Conservation (phyloP, 1,284 basidiomycete species). For the Cutaneotrichosporon cavernicola region DNA sequence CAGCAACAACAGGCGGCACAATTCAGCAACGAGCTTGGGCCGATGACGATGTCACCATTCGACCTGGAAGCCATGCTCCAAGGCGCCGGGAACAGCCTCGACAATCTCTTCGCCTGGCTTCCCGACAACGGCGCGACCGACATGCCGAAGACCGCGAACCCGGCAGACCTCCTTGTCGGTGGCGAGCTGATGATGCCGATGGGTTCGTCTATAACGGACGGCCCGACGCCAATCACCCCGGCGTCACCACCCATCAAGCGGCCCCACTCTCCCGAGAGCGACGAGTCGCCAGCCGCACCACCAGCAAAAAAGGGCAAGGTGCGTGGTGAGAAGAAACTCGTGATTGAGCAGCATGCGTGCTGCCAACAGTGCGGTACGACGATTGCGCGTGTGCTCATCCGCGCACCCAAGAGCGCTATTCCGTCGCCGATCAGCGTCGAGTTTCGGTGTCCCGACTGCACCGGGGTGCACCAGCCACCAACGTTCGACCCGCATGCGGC, state of each 20-base stretch:
- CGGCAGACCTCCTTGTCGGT: slow-evolving; percentile 18
- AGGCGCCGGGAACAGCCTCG: slow-evolving; percentile 23
- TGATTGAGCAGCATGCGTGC: slow-evolving; percentile 35
- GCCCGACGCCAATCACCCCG: slow-evolving; percentile 13
- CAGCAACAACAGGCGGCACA: slow-evolving; percentile 2
- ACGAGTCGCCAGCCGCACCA: slow-evolving; percentile 23
- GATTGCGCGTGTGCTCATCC: slow-evolving; percentile 42
- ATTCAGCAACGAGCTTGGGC: slow-evolving; percentile 2
- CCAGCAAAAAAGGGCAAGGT: slow-evolving; percentile 34
- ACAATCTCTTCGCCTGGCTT: slow-evolving; percentile 45
- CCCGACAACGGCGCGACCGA: slow-evolving; percentile 31
- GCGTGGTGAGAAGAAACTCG: slow-evolving; percentile 43
- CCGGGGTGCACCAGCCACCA: slow-evolving; percentile 31
- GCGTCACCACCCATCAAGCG: slow-evolving; percentile 24
- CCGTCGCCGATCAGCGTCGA: slow-evolving; percentile 35
- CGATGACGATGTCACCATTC: slow-evolving; percentile 37
- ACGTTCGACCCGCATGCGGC: slow-evolving; percentile 27
- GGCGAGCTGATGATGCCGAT: slow-evolving; percentile 19
- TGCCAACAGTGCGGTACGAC: slow-evolving; percentile 35
- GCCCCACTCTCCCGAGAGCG: slow-evolving; percentile 28
- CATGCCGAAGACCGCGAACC: slow-evolving; percentile 15
- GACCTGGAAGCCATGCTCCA: slow-evolving; percentile 48
- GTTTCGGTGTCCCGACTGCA: slow-evolving; percentile 38
- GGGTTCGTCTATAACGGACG: slow-evolving; percentile 3
- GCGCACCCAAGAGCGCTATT: slow-evolving; percentile 41